phyloP scores from a whole-genome alignment of 441 rosid species.

The Pelargonium cotyledonis region DNA sequence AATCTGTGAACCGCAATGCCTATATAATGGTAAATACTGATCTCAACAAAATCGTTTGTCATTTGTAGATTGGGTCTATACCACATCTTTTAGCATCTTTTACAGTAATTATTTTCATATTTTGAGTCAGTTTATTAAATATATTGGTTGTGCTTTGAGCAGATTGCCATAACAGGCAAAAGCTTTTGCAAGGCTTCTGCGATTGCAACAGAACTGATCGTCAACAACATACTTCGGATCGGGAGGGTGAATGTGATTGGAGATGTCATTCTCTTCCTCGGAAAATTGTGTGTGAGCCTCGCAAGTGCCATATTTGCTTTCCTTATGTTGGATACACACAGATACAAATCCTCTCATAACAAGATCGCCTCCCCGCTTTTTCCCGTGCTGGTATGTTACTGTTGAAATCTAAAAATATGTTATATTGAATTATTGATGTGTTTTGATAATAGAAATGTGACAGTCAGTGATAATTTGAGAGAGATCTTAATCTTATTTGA shows the following conservation, averaged over 20 bases:
- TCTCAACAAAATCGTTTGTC: background rate
- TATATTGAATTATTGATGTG: no score
- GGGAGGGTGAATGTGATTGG: slow-evolving; percentile 94
- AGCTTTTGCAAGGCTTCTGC: slow-evolving; percentile 83
- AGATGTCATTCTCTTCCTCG: slow-evolving; percentile 82
- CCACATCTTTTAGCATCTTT: background rate
- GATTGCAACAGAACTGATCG: slow-evolving; percentile 80
- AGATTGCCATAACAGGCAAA: slow-evolving; percentile 94
- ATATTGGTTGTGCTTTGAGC: slow-evolving; percentile 20
- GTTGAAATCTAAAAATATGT: no score
- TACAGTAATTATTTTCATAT: background rate
- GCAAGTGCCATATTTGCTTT: slow-evolving; percentile 78
- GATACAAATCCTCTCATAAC: slow-evolving; percentile 61
- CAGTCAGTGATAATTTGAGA: no score
- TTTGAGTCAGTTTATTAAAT: slow-evolving; percentile 10
- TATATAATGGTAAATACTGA: slow-evolving; percentile 73
- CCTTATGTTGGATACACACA: slow-evolving; percentile 91
- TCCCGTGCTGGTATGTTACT: slow-evolving; percentile 69
- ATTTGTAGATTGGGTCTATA: background rate
- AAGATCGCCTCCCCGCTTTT: slow-evolving; percentile 87
- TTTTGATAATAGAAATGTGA: no score
- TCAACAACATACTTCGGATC: slow-evolving; percentile 77
- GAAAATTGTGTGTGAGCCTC: slow-evolving; percentile 92
- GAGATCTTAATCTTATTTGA: no score
- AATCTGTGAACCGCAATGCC: slow-evolving; percentile 89